A percentile compares a stretch with the other conserved stretches of the same genome.
Evolutionary conservation across 192 early-diverging fungal genomes (phyloP).

Genomic region (Hyaloraphidium curvatum): DNA sequence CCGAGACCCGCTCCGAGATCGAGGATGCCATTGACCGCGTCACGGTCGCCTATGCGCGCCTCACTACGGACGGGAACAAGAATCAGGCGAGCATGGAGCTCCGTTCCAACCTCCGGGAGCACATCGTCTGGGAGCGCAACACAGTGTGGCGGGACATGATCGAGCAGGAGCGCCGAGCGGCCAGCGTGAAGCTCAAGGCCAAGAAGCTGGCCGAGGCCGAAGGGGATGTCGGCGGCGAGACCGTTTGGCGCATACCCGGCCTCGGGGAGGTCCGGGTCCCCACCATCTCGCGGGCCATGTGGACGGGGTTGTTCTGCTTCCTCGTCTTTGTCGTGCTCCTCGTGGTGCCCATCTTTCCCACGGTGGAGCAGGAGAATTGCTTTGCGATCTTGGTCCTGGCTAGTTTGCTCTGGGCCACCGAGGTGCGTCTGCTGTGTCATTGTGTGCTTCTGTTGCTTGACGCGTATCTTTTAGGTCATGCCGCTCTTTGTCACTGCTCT

Average conservation of each 20-base stretch:
- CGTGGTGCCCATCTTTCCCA: slow-evolving; percentile 38
- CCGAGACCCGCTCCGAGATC: slow-evolving; percentile 35
- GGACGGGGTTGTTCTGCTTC: slow-evolving; percentile 19
- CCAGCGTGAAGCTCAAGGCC: background rate
- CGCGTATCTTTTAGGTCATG: slow-evolving; percentile 30
- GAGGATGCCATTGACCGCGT: slow-evolving; percentile 39
- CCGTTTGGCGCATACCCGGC: background rate
- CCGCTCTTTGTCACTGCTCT: slow-evolving; percentile 83
- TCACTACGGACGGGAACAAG: slow-evolving; percentile 35
- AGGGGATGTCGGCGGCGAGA: background rate
- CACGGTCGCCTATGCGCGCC: slow-evolving; percentile 38
- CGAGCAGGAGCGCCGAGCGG: slow-evolving; percentile 58
- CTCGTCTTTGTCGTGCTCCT: slow-evolving; percentile 37
- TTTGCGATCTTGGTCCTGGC: slow-evolving; percentile 83
- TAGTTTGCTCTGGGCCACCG: slow-evolving; percentile 79
- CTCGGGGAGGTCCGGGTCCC: background rate
- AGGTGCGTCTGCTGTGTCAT: slow-evolving; percentile 27
- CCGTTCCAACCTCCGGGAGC: slow-evolving; percentile 62
- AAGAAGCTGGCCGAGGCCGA: background rate
- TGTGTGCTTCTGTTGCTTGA: background rate
- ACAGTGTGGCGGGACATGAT: slow-evolving; percentile 98
- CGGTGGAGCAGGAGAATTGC: slow-evolving; percentile 64
- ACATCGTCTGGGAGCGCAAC: slow-evolving; percentile 89
- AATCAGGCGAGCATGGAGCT: slow-evolving; percentile 53
- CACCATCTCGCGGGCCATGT: background rate